phyloP scores from a whole-genome alignment of 805 yeast species.

The Zygoascus flipseniorum region DNA sequence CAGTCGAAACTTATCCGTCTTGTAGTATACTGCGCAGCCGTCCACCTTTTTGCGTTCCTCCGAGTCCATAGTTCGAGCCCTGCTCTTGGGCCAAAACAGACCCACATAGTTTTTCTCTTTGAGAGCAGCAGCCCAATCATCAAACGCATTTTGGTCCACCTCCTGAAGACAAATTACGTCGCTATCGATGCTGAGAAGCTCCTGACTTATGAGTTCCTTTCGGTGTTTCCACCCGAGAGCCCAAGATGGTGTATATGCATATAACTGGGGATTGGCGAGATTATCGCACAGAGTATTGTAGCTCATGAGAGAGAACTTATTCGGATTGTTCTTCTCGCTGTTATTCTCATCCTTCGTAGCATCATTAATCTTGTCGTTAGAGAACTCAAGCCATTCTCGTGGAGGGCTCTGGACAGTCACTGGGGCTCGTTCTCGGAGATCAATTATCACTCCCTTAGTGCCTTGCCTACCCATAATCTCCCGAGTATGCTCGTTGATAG shows the following conservation, averaged over 20 bases:
- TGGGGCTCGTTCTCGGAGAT: constrained; percentile 77
- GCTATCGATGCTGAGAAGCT: constrained; percentile 53
- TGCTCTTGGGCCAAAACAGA: constrained; percentile 73
- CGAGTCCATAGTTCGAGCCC: constrained; percentile 78
- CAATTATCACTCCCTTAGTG: constrained; percentile 70
- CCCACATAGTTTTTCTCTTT: constrained; percentile 70
- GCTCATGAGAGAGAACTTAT: constrained; percentile 64
- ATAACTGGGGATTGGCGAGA: constrained; percentile 87
- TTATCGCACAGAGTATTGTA: constrained; percentile 93
- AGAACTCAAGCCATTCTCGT: constrained; percentile 71
- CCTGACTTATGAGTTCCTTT: constrained; percentile 63
- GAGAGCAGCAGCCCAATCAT: constrained; percentile 83
- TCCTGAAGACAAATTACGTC: constrained; percentile 92
- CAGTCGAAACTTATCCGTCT: constrained; percentile 56
- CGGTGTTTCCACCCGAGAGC: constrained; percentile 93
- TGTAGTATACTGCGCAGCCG: constrained; percentile 95
- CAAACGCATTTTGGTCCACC: constrained; percentile 79
- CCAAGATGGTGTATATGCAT: constrained; percentile 95
- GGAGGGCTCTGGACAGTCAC: constrained; percentile 56
- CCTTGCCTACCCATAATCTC: constrained; percentile 72
- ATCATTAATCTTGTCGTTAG: background rate
- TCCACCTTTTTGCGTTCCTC: constrained; percentile 87
- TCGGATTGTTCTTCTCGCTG: background rate
- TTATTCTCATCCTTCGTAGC: constrained; percentile 5
- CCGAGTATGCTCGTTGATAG: constrained; percentile 57